Evolutionary conservation across 345 rosid genomes (phyloP), one percentile per base, ranked within the genome.

Genomic region (Cochlearia excelsa): DNA sequence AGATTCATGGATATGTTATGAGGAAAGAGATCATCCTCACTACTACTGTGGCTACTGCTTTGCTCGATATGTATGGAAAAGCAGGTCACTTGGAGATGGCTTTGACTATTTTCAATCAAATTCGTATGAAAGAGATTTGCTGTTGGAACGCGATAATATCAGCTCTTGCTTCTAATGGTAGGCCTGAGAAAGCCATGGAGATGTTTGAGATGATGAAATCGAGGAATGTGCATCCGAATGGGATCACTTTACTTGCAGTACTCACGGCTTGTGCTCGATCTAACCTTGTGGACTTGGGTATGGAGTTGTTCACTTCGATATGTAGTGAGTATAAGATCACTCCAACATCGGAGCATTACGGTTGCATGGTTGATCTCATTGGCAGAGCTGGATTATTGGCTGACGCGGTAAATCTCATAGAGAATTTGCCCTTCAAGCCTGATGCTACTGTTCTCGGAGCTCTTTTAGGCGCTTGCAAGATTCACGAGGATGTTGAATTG

Each of bases 311-410:
- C 54, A 45, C 54, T 57, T 79, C 79, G 1, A 70, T 79, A 71
- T 35, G 46, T 37, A 3, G 41, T 3, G 80, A 64, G 42, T 79
- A 75, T 54, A 74, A 71, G 35, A 68, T 87, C 44, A 47, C 48
- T 44, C 91, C 91, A 41, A 52, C 54, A 54, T 79, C 82, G 77
- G 89, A 87, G 60, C 91, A 84, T 62, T 86, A 84, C 40, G 86
- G 91, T 11, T 88, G 95, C 60, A 64, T 81, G 59, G 87, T 88
- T 76, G 89, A 86, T 82, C 84, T 88, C 46, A 53, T 88, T 28
- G 96, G 85, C 35, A 84, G 82, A 74, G 90, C 86, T 6, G 91
- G 96, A 31, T 51, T 79, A 27, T 39, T 88, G 63, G 67, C 41
- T 56, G 89, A 82, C 46, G 89, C 91, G 1, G 57, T 31, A 6